A percentile compares a stretch with the other conserved stretches of the same genome.
These are phyloP conservation scores for Syzygium oleosum DNA, from an alignment of 345 rosid species.

Conservation along the genomic window DNA sequence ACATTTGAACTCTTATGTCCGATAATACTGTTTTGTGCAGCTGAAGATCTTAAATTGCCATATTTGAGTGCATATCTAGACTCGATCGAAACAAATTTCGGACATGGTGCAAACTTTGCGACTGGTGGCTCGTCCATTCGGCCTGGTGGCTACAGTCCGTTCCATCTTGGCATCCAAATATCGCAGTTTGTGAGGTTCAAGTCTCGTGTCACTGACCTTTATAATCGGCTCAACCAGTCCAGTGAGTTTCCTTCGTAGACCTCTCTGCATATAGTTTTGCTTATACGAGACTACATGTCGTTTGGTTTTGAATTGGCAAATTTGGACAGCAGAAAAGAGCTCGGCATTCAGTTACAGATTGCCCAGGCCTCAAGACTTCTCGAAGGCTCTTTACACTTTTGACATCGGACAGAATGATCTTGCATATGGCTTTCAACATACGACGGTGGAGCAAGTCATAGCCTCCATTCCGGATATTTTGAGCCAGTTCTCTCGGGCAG, in stretches of 20 bases:
- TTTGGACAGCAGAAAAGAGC: conserved; percentile 12
- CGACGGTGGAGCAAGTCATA: conserved; percentile 34
- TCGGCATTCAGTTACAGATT: neutral
- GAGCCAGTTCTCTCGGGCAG: conserved; percentile 35
- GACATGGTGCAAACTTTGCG: conserved; percentile 73
- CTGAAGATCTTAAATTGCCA: conserved; percentile 49
- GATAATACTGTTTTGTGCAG: conserved; percentile 14
- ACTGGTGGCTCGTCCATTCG: conserved; percentile 67
- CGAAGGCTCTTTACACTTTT: conserved; percentile 58
- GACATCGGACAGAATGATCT: conserved; percentile 89
- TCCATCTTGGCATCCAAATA: conserved; percentile 60
- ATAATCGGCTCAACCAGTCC: conserved; percentile 15
- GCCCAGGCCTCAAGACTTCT: conserved; percentile 61
- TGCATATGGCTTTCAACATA: conserved; percentile 38
- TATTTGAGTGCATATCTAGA: conserved; percentile 61
- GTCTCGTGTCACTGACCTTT: conserved; percentile 33
- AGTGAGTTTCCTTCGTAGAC: conserved; percentile 8
- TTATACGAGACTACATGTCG: neutral
- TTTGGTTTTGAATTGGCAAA: neutral
- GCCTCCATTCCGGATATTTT: conserved; percentile 52
- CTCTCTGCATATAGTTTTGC: neutral
- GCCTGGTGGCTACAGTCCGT: conserved; percentile 52
- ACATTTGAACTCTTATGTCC: neutral
- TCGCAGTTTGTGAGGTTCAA: conserved; percentile 58
- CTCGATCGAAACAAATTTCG: conserved; percentile 48